Evolutionary conservation across 2,329 filamentous ascomycete genomes (phyloP).

Genomic region (Epichloe brachyelytri): DNA sequence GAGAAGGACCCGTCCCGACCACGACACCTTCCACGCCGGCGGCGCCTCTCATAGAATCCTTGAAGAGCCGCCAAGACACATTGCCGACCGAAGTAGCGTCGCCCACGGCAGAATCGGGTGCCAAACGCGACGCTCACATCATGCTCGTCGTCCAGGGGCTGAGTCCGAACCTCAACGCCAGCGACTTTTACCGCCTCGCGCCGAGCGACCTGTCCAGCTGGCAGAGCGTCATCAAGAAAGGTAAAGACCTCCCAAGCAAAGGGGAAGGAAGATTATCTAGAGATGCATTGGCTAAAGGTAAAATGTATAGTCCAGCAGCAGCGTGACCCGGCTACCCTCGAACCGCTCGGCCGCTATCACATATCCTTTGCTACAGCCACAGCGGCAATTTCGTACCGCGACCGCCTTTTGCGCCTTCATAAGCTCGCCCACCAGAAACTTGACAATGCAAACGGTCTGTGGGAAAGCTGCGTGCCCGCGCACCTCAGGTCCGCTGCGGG

Average conservation of each 20-base stretch:
- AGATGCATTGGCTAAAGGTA: not conserved
- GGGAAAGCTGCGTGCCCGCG: constrained; percentile 16
- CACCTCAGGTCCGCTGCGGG: constrained; percentile 12
- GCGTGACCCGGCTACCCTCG: constrained; percentile 49
- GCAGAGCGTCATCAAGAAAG: constrained; percentile 48
- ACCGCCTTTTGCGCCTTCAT: constrained; percentile 21
- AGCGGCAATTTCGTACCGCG: constrained; percentile 49
- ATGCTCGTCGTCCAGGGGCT: constrained; percentile 47
- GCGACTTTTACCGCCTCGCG: constrained; percentile 59
- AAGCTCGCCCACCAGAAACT: constrained; percentile 17
- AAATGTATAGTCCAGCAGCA: constrained; percentile 51
- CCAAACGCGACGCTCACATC: constrained; percentile 5
- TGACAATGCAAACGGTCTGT: constrained; percentile 17
- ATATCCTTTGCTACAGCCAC: constrained; percentile 50
- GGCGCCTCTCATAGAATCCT: not conserved
- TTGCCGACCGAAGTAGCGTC: not conserved
- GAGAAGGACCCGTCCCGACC: not conserved
- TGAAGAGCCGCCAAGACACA: not conserved
- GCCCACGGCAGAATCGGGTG: not conserved
- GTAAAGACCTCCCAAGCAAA: constrained; percentile 18
- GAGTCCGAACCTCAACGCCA: constrained; percentile 45
- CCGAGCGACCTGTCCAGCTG: constrained; percentile 55
- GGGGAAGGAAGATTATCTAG: not conserved
- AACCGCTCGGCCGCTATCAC: constrained; percentile 52
- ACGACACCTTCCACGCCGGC: not conserved